phyloP scores from a whole-genome alignment of 768 basidiomycete genomes.

The Kondoa subrosea region DNA sequence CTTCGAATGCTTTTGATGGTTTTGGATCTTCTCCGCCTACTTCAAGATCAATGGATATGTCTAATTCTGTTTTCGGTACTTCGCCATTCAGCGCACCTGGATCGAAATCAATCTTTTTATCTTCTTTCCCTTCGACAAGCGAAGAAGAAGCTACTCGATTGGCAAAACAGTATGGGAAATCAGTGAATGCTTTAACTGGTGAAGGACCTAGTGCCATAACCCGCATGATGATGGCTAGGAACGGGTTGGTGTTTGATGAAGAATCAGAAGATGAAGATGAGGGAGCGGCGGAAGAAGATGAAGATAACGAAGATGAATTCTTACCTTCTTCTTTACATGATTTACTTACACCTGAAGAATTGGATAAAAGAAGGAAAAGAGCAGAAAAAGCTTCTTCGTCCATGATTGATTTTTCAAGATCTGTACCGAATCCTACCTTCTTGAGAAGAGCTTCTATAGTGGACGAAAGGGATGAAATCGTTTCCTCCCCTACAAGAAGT shows the following conservation, averaged over 20 bases:
- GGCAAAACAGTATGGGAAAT: background rate
- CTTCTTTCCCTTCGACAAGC: slow-evolving; percentile 22
- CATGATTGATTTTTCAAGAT: background rate
- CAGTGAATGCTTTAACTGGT: background rate
- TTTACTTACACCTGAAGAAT: slow-evolving; percentile 72
- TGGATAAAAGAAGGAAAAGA: slow-evolving; percentile 24
- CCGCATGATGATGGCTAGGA: background rate
- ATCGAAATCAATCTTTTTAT: slow-evolving; percentile 43
- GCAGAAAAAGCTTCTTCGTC: background rate
- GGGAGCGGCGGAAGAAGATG: slow-evolving; percentile 5
- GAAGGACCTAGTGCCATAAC: background rate
- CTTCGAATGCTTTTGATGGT: background rate
- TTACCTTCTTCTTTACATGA: slow-evolving; percentile 76
- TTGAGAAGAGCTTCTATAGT: background rate
- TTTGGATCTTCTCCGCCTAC: background rate
- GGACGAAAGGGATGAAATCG: background rate
- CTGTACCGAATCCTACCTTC: background rate
- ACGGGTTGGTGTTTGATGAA: background rate
- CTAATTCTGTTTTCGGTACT: slow-evolving; percentile 30
- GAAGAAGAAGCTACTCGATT: background rate
- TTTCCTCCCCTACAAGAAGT: background rate
- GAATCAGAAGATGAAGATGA: background rate
- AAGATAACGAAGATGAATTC: slow-evolving; percentile 36
- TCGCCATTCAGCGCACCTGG: slow-evolving; percentile 68
- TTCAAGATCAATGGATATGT: too few relatives aligned